Evolutionary conservation across 768 basidiomycete genomes (phyloP).

Genomic region (Suillus bovinus): DNA sequence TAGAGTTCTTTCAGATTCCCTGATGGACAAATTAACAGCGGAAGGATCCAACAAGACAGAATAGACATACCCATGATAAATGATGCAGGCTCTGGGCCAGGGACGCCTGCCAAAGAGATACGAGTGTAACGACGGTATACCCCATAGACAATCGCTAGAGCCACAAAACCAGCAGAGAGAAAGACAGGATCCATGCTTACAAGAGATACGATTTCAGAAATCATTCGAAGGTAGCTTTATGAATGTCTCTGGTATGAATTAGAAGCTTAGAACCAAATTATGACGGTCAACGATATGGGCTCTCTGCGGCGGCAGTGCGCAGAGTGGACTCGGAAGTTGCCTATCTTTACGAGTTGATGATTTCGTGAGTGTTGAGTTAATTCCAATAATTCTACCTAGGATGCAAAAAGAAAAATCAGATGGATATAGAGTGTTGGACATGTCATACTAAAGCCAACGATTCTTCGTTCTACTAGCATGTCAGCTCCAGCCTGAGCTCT

Average conservation of each 20-base stretch:
- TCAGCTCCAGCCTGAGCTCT: not conserved
- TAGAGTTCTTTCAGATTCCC: conserved; percentile 32
- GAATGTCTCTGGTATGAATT: not conserved
- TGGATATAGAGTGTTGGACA: not conserved
- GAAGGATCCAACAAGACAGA: conserved; percentile 7
- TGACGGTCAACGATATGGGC: too few species aligned
- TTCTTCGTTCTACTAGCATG: not conserved
- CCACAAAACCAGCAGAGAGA: conserved; percentile 6
- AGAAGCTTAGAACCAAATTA: too few species aligned
- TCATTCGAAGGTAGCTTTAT: conserved; percentile 5
- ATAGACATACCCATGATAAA: conserved; percentile 19
- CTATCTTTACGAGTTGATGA: not conserved
- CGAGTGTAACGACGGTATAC: conserved; percentile 8
- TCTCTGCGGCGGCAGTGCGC: too few species aligned
- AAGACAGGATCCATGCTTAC: conserved; percentile 14
- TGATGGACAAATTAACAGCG: conserved; percentile 23
- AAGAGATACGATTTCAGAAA: not conserved
- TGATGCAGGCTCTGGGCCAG: conserved; percentile 24
- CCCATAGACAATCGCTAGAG: conserved; percentile 11
- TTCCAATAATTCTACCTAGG: not conserved
- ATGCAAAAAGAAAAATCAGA: not conserved
- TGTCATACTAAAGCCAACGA: not conserved
- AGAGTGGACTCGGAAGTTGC: too few species aligned
- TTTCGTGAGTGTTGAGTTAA: not conserved
- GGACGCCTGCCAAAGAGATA: conserved; percentile 17